These are phyloP conservation scores for Suhomyces anneliseae DNA, from an alignment of 1,139 yeast genomes.

Conservation along the genomic window DNA sequence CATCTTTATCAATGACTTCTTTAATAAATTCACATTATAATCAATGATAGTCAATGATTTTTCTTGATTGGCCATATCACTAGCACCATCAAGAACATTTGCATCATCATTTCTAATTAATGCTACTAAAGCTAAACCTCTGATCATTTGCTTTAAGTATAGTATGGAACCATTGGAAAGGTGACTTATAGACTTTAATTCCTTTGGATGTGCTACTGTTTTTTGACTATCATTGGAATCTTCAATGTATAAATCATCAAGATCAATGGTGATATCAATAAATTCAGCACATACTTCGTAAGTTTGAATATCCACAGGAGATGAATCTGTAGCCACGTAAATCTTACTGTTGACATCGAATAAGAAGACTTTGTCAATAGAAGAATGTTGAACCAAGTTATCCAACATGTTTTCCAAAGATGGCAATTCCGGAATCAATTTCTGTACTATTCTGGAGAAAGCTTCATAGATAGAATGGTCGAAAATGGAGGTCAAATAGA, in stretches of 20 bases:
- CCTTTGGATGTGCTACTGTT: slow-evolving; percentile 19
- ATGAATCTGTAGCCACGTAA: slow-evolving; percentile 93
- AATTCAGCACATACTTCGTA: slow-evolving; percentile 97
- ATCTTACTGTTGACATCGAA: slow-evolving; percentile 94
- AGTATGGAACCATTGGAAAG: slow-evolving; percentile 81
- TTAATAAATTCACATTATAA: slow-evolving; percentile 82
- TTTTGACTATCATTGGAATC: slow-evolving; percentile 11
- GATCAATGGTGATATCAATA: slow-evolving; percentile 88
- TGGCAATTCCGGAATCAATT: slow-evolving; percentile 85
- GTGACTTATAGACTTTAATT: slow-evolving; percentile 67
- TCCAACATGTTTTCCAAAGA: slow-evolving; percentile 86
- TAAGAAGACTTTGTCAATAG: slow-evolving; percentile 87
- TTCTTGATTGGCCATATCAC: slow-evolving; percentile 23
- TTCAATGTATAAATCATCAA: slow-evolving; percentile 69
- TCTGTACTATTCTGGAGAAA: slow-evolving; percentile 88
- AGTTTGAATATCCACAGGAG: slow-evolving; percentile 92
- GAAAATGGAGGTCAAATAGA: slow-evolving; percentile 88
- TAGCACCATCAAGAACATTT: slow-evolving; percentile 5
- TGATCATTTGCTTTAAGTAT: slow-evolving; percentile 85
- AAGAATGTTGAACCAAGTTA: slow-evolving; percentile 82
- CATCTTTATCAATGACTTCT: slow-evolving; percentile 74
- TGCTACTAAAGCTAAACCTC: slow-evolving; percentile 90
- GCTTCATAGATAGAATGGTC: slow-evolving; percentile 97
- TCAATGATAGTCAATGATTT: slow-evolving; percentile 75
- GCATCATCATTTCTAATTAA: slow-evolving; percentile 66